Conservation (phyloP, 768 basidiomycete genomes). For the Suillus discolor region DNA sequence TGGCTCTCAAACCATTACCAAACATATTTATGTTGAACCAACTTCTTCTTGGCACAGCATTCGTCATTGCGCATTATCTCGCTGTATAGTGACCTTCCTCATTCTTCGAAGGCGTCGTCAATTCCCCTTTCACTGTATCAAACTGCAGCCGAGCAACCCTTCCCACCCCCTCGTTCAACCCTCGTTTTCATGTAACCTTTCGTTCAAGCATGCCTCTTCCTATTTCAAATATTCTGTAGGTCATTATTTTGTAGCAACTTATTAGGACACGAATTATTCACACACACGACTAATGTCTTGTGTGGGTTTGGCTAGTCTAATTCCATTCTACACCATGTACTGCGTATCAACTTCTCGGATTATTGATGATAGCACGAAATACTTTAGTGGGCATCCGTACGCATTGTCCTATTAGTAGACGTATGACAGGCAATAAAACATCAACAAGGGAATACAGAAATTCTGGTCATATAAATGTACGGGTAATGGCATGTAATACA, state of each 20-base stretch:
- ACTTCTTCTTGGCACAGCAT: background rate
- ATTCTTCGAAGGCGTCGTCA: background rate
- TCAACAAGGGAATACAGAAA: background rate
- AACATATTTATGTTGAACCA: background rate
- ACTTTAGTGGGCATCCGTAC: background rate
- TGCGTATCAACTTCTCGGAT: background rate
- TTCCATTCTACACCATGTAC: background rate
- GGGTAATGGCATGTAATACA: conserved; percentile 2
- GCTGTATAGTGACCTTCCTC: background rate
- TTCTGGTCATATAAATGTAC: background rate
- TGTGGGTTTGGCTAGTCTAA: background rate
- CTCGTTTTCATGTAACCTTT: background rate
- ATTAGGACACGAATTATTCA: background rate
- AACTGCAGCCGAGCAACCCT: background rate
- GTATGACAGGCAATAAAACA: background rate
- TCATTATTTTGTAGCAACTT: background rate
- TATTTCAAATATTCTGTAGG: background rate
- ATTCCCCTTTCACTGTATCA: background rate
- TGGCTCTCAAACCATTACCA: background rate
- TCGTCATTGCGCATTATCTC: background rate
- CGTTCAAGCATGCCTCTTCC: background rate
- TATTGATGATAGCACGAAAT: background rate
- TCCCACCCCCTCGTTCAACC: no score
- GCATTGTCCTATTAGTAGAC: conserved; percentile 2
- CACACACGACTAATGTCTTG: background rate